Evolutionary conservation across 1,284 basidiomycete species (phyloP).

Genomic region (Irpex sp.): DNA sequence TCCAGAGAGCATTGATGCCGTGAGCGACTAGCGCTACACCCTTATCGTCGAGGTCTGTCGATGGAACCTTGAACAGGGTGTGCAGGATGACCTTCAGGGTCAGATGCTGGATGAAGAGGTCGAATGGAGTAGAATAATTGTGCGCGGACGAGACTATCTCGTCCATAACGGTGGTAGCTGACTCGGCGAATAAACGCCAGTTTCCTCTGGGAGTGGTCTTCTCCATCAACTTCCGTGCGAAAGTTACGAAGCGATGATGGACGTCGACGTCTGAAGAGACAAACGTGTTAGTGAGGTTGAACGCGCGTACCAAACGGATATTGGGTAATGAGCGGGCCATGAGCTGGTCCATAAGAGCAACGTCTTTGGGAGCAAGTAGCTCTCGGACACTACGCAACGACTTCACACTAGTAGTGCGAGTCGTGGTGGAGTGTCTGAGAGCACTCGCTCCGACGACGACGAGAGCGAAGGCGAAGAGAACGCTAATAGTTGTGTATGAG

Average conservation of each 20-base stretch:
- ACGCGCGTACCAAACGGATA: constrained; percentile 13
- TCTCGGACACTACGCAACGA: constrained; percentile 1
- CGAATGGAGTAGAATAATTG: neutral
- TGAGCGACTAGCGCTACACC: constrained; percentile 11
- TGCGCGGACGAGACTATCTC: neutral
- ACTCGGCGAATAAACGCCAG: constrained; percentile 5
- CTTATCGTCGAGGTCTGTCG: neutral
- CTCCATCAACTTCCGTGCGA: constrained; percentile 8
- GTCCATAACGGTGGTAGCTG: neutral
- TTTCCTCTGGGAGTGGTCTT: neutral
- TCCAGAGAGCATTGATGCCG: constrained; percentile 17
- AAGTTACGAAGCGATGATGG: constrained; percentile 9
- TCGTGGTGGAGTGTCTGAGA: neutral
- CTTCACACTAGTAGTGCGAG: neutral
- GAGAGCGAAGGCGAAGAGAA: neutral
- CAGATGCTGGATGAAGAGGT: constrained; percentile 11
- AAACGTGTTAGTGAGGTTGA: constrained; percentile 17
- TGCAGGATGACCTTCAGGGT: constrained; percentile 11
- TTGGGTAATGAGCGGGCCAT: constrained; percentile 11
- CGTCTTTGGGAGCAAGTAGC: constrained; percentile 5
- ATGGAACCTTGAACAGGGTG: constrained; percentile 12
- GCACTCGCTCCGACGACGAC: neutral
- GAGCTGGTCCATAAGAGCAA: neutral
- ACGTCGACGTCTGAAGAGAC: constrained; percentile 10
- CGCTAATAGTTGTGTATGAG: neutral